Conservation (phyloP, 495 filamentous ascomycete species). For the Trichoderma parareesei region DNA sequence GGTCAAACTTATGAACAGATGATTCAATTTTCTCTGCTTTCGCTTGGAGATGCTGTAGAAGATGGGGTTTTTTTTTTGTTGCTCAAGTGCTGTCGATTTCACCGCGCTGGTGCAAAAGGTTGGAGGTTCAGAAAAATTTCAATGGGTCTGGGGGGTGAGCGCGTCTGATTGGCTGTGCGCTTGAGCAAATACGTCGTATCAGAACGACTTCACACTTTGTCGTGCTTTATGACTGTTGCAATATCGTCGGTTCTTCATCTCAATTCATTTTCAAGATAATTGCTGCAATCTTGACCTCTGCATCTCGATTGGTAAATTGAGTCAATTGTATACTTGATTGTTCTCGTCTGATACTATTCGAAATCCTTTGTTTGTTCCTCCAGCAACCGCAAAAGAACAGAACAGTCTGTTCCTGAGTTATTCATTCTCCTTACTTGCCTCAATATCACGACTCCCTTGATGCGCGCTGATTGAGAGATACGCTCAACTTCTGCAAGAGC, state of each 20-base stretch:
- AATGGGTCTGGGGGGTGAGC: background rate
- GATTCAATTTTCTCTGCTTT: background rate
- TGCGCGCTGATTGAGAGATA: background rate
- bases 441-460: background rate
- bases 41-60: background rate
- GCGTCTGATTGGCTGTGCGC: slow-evolving; percentile 4
- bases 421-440: background rate
- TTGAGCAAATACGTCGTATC: background rate
- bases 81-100: background rate
- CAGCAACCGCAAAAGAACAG: too few species aligned
- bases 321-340: too few species aligned
- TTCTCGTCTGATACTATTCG: background rate
- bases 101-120: background rate
- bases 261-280: too few species aligned
- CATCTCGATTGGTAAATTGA: too few species aligned
- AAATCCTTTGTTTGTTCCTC: background rate
- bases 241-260: too few species aligned
- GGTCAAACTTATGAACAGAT: too few species aligned
- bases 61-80: background rate
- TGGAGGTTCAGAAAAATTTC: slow-evolving; percentile 6
- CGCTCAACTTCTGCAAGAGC: background rate
- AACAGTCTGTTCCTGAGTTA: too few species aligned
- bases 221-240: background rate
- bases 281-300: too few species aligned
- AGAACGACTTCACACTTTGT: background rate